Evolutionary conservation across 345 rosid genomes (phyloP).

Genomic region (Carallia brachiata): DNA sequence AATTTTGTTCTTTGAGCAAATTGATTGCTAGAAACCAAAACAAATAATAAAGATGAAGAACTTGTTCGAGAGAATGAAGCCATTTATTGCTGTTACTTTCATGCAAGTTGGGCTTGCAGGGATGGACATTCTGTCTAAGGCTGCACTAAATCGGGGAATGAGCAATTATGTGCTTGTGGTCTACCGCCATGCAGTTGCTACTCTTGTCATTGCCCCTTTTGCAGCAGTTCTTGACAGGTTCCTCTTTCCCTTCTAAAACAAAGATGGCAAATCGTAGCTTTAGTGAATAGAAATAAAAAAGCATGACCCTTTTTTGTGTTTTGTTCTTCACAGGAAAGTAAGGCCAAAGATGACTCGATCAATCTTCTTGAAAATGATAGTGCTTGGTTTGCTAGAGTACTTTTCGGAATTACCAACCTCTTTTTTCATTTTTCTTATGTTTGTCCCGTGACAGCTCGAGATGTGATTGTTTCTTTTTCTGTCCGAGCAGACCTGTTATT

Average conservation of each 20-base stretch:
- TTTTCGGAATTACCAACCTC: not conserved
- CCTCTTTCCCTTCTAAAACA: not conserved
- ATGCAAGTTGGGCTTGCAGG: conserved; percentile 84
- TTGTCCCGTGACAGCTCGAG: not conserved
- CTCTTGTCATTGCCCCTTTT: conserved; percentile 72
- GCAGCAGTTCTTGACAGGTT: conserved; percentile 68
- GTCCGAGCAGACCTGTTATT: conserved; percentile 64
- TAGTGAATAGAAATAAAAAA: not conserved
- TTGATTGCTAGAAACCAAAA: too few relatives aligned
- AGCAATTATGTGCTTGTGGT: conserved; percentile 83
- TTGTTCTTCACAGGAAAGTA: conserved; percentile 47
- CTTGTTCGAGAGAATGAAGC: conserved; percentile 38
- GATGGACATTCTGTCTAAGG: conserved; percentile 83
- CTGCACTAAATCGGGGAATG: conserved; percentile 77
- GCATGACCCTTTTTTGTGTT: not conserved
- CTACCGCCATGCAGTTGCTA: conserved; percentile 84
- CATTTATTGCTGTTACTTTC: conserved; percentile 59
- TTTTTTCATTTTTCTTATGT: not conserved
- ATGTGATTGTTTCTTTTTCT: not conserved
- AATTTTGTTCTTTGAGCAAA: not conserved
- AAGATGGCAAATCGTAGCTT: not conserved
- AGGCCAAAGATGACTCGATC: conserved; percentile 71
- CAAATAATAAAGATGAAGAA: not conserved
- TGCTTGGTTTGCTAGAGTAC: conserved; percentile 78
- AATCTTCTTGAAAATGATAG: conserved; percentile 58